phyloP scores from a whole-genome alignment of 176 grass and related monocot genomes.

The Aechmea fasciata region DNA sequence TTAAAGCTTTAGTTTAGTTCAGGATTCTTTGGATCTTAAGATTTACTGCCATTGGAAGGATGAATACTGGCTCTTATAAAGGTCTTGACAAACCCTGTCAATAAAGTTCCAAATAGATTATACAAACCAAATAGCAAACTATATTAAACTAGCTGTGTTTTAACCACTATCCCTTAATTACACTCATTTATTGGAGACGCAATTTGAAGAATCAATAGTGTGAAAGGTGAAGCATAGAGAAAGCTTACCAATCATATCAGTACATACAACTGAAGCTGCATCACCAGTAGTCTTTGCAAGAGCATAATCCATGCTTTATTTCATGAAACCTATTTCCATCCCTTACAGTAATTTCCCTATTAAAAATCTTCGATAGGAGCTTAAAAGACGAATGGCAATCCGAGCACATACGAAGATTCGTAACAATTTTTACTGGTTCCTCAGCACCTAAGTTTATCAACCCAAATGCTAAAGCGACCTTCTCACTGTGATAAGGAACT shows the following conservation, averaged over 20 bases:
- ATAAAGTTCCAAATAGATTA: too few relatives aligned
- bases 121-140: too few relatives aligned
- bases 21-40: too few relatives aligned
- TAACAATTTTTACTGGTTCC: conserved; percentile 22
- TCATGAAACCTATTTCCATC: conserved; percentile 26
- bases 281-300: conserved; percentile 31
- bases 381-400: conserved; percentile 21
- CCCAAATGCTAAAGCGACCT: conserved; percentile 22
- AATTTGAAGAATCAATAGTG: too few relatives aligned
- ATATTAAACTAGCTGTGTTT: too few relatives aligned
- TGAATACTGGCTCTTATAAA: too few relatives aligned
- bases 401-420: neutral
- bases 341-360: conserved; percentile 15
- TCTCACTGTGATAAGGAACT: conserved; percentile 19
- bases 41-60: too few relatives aligned
- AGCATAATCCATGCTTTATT: conserved; percentile 20
- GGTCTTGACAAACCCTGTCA: too few relatives aligned
- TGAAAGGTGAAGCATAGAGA: too few relatives aligned
- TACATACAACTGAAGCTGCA: neutral
- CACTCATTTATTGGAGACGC: too few relatives aligned
- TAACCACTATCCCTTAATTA: too few relatives aligned
- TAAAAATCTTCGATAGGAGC: conserved; percentile 22
- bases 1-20: too few relatives aligned
- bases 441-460: conserved; percentile 12
- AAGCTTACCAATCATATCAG: neutral